Evolutionary conservation across 23 red algal species (phyloP), one percentile per base, ranked within the genome.

Genomic region (Cyanidioschyzon merolae): DNA sequence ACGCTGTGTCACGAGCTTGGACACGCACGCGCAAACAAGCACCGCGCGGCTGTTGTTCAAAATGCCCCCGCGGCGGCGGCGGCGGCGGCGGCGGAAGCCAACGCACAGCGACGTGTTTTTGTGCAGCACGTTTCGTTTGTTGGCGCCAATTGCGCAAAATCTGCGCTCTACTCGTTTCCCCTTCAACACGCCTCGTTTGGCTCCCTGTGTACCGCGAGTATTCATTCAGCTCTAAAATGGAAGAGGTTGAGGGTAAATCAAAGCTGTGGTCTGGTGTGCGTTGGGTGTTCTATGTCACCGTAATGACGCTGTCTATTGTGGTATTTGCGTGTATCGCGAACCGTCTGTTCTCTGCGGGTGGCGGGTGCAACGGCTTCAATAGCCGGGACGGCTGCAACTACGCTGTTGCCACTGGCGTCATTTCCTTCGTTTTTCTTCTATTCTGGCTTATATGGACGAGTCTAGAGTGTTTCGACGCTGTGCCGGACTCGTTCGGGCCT

Each of bases 301-400:
- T 71, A 27, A 71, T 71, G 63, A 71, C 63, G 63, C 63, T 71
- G 16, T 71, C 63, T 35, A 71, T 71, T 35, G 63, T 71, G 63
- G 63, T 71, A 7, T 71, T 71, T 27, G 12, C 63, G 2, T 71
- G 63, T 27, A 71, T 71, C 63, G 29, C 32, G 63, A 71, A 71
- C 29, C 63, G 32, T 35, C 29, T 71, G 63, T 71, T 71, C 63
- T 71, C 21, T 3, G 32, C 63, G 12, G 63, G 29, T 27, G 45
- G 45, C 21, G 63, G 63, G 3, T 71, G 63, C 63, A 25, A 71
- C 63, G 63, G 63, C 32, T 71, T 32, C 29, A 35, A 15, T 7
- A 27, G 30, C 12, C 63, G 63, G 3, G n/a, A 25, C 32, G 63
- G 63, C 21, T 71, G 63, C 30, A 71, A 71, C 63, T 71, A 71